Evolutionary conservation across 805 yeast species (phyloP).

Genomic region (Maudiozyma pseudohumilis): DNA sequence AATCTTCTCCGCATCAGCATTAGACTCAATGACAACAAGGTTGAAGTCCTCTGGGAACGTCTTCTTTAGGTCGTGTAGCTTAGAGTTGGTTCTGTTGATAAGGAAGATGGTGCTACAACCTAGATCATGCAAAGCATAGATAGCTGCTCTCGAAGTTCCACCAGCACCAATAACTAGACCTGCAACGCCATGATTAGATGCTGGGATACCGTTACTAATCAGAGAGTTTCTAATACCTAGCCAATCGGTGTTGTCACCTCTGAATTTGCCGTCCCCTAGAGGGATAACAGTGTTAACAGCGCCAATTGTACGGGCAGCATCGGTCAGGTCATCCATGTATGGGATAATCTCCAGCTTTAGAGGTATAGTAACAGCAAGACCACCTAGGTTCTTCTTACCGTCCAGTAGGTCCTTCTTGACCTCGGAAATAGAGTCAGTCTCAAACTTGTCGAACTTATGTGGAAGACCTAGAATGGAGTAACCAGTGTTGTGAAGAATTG

Average conservation of each 20-base stretch:
- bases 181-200: conserved; percentile 30
- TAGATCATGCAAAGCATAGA: conserved; percentile 68
- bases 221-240: conserved; percentile 72
- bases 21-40: conserved; percentile 45
- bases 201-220: conserved; percentile 49
- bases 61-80: conserved; percentile 47
- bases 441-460: conserved; percentile 54
- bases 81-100: conserved; percentile 68
- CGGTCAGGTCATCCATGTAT: conserved; percentile 53
- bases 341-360: conserved; percentile 72
- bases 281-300: conserved; percentile 86
- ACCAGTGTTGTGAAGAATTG: conserved; percentile 73
- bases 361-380: conserved; percentile 94
- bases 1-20: conserved; percentile 34
- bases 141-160: conserved; percentile 94
- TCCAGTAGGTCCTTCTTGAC: conserved; percentile 45
- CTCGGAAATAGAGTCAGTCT: conserved; percentile 50
- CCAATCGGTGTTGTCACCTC: conserved; percentile 96
- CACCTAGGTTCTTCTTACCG: conserved; percentile 55
- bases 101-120: conserved; percentile 73
- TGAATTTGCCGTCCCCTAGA: conserved; percentile 37
- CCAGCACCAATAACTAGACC: conserved; percentile 95
- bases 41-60: conserved; percentile 53
- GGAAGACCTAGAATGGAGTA: conserved; percentile 72
- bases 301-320: conserved; percentile 76